Evolutionary conservation across 116 monocot species (phyloP).

Genomic region (Iris pallida): DNA sequence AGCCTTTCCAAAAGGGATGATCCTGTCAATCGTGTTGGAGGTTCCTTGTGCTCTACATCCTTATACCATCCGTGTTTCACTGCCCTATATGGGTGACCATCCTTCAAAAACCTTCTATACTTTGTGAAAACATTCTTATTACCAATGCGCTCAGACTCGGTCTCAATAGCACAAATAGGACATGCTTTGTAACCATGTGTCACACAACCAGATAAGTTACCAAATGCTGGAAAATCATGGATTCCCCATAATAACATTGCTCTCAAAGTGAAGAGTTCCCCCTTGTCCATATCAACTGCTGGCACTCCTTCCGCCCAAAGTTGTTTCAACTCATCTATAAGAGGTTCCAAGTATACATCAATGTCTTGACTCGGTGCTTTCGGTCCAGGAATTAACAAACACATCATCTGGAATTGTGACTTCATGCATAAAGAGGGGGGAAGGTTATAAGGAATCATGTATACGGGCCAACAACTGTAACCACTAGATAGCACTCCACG

Average conservation of each 20-base stretch:
- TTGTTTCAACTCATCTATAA: neutral
- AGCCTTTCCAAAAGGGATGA: neutral
- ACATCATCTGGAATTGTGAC: neutral
- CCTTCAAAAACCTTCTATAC: neutral
- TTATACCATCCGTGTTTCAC: neutral
- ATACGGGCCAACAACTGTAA: neutral
- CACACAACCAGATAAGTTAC: no score
- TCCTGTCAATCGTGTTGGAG: neutral
- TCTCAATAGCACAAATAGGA: neutral
- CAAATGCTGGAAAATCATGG: no score
- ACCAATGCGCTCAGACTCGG: neutral
- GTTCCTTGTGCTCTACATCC: neutral
- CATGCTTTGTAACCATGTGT: no score
- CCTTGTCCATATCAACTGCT: neutral
- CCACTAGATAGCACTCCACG: neutral
- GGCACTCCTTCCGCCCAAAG: neutral
- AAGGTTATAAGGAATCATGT: neutral
- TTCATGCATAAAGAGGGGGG: neutral
- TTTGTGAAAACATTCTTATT: constrained; percentile 2
- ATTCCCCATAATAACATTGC: neutral
- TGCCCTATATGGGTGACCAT: neutral
- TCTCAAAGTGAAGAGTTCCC: neutral
- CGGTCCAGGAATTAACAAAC: neutral
- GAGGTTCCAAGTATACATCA: neutral
- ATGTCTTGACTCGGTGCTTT: neutral